phyloP scores from a whole-genome alignment of 768 basidiomycete species.

The Tulasnella sp. region DNA sequence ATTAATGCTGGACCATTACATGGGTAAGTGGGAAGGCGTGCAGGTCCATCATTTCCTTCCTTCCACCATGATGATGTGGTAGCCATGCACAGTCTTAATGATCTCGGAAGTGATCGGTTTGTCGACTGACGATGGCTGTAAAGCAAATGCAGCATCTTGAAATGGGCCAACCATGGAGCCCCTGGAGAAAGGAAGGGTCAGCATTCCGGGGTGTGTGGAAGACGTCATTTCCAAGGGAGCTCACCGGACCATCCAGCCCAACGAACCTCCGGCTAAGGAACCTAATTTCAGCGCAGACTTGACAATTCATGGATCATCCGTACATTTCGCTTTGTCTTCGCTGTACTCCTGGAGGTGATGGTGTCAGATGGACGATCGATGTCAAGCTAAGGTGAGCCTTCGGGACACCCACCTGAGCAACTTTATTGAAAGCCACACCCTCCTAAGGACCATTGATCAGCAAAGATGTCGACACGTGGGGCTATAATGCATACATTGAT shows the following conservation, averaged over 20 bases:
- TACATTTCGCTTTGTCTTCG: conserved; percentile 86
- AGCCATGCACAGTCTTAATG: conserved; percentile 79
- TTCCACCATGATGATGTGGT: conserved; percentile 91
- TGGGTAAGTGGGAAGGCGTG: too few species aligned
- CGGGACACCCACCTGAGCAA: conserved; percentile 43
- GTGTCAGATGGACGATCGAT: not conserved
- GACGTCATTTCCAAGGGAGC: conserved; percentile 29
- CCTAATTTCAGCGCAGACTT: not conserved
- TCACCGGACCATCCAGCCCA: conserved; percentile 81
- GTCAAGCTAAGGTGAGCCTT: not conserved
- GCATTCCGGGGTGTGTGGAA: not conserved
- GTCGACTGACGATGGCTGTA: conserved; percentile 74
- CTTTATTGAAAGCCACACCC: conserved; percentile 80
- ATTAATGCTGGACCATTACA: not conserved
- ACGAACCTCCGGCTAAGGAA: conserved; percentile 66
- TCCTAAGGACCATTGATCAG: conserved; percentile 41
- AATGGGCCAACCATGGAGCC: conserved; percentile 46
- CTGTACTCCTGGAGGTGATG: conserved; percentile 65
- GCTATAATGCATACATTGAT: conserved; percentile 54
- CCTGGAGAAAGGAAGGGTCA: not conserved
- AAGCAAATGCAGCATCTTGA: conserved; percentile 82
- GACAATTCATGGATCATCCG: conserved; percentile 19
- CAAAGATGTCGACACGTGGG: not conserved
- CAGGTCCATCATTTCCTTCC: conserved; percentile 45
- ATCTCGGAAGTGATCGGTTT: conserved; percentile 58